These are phyloP conservation scores for Aspergillus sergii DNA, from an alignment of 2,329 filamentous ascomycete genomes.

Conservation along the genomic window DNA sequence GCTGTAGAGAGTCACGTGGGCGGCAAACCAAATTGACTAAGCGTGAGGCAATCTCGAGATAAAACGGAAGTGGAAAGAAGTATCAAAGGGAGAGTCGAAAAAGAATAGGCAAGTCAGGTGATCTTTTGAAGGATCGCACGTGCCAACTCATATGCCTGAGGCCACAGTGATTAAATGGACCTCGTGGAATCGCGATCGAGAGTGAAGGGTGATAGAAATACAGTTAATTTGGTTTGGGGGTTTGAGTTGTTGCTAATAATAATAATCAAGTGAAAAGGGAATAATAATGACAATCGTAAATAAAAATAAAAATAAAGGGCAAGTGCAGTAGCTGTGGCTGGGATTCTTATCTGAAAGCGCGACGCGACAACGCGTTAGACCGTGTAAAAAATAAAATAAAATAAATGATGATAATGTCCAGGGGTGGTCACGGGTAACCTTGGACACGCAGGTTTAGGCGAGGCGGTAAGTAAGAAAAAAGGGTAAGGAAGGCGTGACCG, in stretches of 20 bases:
- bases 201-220: conserved; percentile 4
- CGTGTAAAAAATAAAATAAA: conserved; percentile 11
- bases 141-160: conserved; percentile 19
- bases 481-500: conserved; percentile 23
- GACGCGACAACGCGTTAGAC: conserved; percentile 28
- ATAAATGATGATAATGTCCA: conserved; percentile 7
- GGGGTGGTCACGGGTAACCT: conserved; percentile 8
- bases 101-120: conserved; percentile 23
- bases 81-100: conserved; percentile 13
- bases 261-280: conserved; percentile 6
- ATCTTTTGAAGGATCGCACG: conserved; percentile 20
- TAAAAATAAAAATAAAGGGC: conserved; percentile 13
- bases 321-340: conserved; percentile 23
- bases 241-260: conserved; percentile 19
- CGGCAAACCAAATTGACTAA: conserved; percentile 30
- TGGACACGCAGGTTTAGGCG: conserved; percentile 5
- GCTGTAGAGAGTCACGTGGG: conserved; percentile 39
- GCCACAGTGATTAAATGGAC: conserved; percentile 5
- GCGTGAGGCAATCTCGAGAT: conserved; percentile 17
- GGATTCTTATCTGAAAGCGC: conserved; percentile 21
- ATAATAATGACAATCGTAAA: conserved; percentile 14
- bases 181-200: not conserved
- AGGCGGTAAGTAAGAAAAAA: conserved; percentile 22
- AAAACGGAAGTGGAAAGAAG: conserved; percentile 16
- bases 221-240: conserved; percentile 7